These are phyloP conservation scores for Saraca asoca DNA, from an alignment of 331 rosid genomes.

Conservation along the genomic window DNA sequence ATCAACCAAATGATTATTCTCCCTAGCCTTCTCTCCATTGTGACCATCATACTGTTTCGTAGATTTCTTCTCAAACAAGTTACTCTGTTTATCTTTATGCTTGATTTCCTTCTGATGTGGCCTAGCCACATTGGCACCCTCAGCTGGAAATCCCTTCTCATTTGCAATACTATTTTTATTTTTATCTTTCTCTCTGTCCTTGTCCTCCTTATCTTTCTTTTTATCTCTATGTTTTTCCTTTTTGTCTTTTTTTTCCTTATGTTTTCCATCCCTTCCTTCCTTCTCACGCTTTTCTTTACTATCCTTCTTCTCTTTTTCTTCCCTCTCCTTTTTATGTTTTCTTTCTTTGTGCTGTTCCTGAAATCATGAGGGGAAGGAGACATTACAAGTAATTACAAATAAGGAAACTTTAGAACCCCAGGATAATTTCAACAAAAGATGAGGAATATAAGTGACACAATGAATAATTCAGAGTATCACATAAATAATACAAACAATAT, in stretches of 20 bases:
- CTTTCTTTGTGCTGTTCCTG: constrained; percentile 81
- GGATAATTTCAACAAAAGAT: neutral
- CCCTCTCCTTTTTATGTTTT: constrained; percentile 71
- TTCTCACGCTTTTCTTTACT: constrained; percentile 66
- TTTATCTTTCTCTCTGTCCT: constrained; percentile 53
- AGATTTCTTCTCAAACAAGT: constrained; percentile 51
- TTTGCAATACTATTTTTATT: constrained; percentile 41
- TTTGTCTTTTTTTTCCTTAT: constrained; percentile 73
- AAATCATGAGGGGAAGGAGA: constrained; percentile 12
- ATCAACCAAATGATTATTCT: constrained; percentile 49
- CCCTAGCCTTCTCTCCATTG: constrained; percentile 59
- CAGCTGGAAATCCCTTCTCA: constrained; percentile 49
- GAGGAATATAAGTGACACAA: neutral
- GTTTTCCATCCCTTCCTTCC: constrained; percentile 73
- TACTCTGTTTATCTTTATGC: constrained; percentile 45
- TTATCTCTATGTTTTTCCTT: constrained; percentile 70
- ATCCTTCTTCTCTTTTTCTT: constrained; percentile 72
- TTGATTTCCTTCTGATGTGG: constrained; percentile 50
- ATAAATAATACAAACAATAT: constrained; percentile 18
- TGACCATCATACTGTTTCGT: constrained; percentile 47
- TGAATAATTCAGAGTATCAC: neutral
- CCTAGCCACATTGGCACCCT: constrained; percentile 51
- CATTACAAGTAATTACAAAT: constrained; percentile 1
- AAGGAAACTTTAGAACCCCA: constrained; percentile 16
- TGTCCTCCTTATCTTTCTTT: constrained; percentile 62